phyloP scores from a whole-genome alignment of 179 eudicot species.

The Spinacia oleracea region DNA sequence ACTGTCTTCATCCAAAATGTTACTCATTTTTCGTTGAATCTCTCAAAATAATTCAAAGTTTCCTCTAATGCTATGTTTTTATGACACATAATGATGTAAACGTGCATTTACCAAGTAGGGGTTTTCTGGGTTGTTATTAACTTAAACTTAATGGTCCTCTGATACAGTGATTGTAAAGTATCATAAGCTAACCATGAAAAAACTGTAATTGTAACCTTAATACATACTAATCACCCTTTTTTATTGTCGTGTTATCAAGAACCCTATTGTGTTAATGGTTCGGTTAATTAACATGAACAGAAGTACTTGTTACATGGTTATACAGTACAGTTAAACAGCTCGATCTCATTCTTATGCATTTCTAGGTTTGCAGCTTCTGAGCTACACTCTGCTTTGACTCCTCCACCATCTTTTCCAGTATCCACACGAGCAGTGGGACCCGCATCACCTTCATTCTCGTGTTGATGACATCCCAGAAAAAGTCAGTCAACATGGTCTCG shows the following conservation, averaged over 20 bases:
- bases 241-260: background rate
- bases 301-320: background rate
- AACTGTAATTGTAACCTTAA: background rate
- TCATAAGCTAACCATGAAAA: background rate
- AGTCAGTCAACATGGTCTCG: slow-evolving; percentile 55
- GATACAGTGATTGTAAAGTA: too few relatives aligned
- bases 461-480: slow-evolving; percentile 46
- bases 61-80: background rate
- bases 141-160: background rate
- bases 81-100: background rate
- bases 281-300: background rate
- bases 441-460: background rate
- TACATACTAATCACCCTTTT: background rate
- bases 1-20: background rate
- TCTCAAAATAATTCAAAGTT: background rate
- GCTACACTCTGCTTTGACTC: background rate
- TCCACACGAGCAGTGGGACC: background rate
- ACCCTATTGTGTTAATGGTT: background rate
- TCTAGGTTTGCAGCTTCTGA: background rate
- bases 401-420: background rate
- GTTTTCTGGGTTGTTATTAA: background rate
- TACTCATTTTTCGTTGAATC: background rate
- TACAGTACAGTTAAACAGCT: background rate
- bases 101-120: background rate
- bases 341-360: background rate